These are phyloP conservation scores for Psilocybe mexicana DNA, from an alignment of 1,284 basidiomycete genomes.

Conservation along the genomic window DNA sequence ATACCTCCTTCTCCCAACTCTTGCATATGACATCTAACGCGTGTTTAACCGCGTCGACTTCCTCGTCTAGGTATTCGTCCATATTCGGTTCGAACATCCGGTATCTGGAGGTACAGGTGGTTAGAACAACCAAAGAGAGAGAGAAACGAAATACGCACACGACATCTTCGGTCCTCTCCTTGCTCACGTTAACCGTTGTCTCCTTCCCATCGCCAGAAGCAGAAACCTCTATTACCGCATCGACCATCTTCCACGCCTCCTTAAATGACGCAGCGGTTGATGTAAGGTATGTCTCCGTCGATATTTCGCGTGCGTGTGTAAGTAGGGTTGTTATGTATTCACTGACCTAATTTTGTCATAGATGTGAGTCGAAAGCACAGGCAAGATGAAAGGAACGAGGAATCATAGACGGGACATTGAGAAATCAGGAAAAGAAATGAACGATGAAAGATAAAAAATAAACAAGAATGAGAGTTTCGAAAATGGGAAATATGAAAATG, in stretches of 20 bases:
- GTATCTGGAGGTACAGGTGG: conserved; percentile 50
- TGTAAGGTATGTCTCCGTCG: conserved; percentile 75
- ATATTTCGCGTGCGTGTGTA: conserved; percentile 74
- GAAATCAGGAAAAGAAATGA: not conserved
- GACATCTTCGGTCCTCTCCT: conserved; percentile 73
- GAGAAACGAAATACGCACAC: conserved; percentile 49
- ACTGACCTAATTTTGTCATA: conserved; percentile 55
- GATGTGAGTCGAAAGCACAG: not conserved
- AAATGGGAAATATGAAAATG: no score
- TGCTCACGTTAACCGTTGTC: conserved; percentile 33
- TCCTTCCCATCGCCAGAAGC: conserved; percentile 30
- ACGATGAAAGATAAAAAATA: not conserved
- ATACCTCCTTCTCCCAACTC: conserved; percentile 75
- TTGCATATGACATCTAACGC: conserved; percentile 77
- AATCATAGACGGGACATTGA: no score
- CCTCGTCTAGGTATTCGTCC: conserved; percentile 96
- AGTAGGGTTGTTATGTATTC: conserved; percentile 87
- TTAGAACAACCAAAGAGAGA: conserved; percentile 20
- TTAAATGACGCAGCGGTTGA: conserved; percentile 89
- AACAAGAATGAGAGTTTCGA: not conserved
- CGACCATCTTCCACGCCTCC: conserved; percentile 86
- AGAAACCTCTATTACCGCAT: conserved; percentile 63
- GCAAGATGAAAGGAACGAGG: not conserved
- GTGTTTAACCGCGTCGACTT: conserved; percentile 80
- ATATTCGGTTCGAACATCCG: conserved; percentile 94